Percentiles rank a stretch among this genome's conserved stretches.
These are phyloP conservation scores for Floccularia luteovirens DNA, from an alignment of 768 basidiomycete species.

Conservation along the genomic window DNA sequence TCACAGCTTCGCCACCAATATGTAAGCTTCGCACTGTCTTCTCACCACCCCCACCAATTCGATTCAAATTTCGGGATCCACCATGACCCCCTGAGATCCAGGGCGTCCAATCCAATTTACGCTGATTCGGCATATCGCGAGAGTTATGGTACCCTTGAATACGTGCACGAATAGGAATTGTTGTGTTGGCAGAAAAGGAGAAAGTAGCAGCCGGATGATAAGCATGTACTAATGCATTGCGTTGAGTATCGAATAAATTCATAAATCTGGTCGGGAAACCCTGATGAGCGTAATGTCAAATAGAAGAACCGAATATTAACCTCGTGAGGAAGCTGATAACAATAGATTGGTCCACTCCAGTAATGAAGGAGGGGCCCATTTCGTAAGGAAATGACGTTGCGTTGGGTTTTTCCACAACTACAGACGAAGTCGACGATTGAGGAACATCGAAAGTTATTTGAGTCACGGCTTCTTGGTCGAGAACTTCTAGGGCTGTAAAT, in stretches of 20 bases:
- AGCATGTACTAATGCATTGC: conserved; percentile 55
- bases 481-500: conserved; percentile 74
- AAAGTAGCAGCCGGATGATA: conserved; percentile 89
- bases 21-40: conserved; percentile 63
- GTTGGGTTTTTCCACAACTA: conserved; percentile 34
- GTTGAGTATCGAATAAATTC: conserved; percentile 72
- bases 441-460: conserved; percentile 78
- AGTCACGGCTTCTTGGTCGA: conserved; percentile 77
- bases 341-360: conserved; percentile 60
- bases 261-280: conserved; percentile 62
- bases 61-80: conserved; percentile 73
- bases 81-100: conserved; percentile 52
- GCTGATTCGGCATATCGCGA: conserved; percentile 72
- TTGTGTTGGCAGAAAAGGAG: conserved; percentile 81
- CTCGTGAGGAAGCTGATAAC: conserved; percentile 75
- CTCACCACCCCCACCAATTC: conserved; percentile 54
- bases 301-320: conserved; percentile 29
- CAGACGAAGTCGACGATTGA: conserved; percentile 36
- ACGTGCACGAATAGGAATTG: conserved; percentile 72
- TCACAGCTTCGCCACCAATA: conserved; percentile 57
- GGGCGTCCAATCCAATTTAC: conserved; percentile 68
- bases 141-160: conserved; percentile 60
- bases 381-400: conserved; percentile 74
- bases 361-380: conserved; percentile 68
- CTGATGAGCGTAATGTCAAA: neutral